phyloP scores from a whole-genome alignment of 139 green algal species.

The Tetradesmus lagerheimii region DNA sequence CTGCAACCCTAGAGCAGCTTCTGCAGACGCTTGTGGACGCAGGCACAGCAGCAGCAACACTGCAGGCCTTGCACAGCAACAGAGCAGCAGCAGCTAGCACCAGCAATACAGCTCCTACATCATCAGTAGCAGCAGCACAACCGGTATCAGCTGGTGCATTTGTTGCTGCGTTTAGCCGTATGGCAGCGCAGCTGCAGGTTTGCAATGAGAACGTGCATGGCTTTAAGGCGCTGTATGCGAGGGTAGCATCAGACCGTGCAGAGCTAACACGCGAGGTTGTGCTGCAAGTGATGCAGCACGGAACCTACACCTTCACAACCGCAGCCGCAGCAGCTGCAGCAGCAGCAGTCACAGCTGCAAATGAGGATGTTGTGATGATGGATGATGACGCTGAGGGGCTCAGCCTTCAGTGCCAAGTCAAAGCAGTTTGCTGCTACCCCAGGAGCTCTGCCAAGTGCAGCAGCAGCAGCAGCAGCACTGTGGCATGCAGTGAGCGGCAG shows the following conservation, averaged over 20 bases:
- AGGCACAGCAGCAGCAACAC: not conserved
- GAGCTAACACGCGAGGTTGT: slow-evolving; percentile 4
- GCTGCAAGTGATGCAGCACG: not conserved
- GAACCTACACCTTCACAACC: not conserved
- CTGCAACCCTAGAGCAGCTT: slow-evolving; percentile 26
- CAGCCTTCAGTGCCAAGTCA: not conserved
- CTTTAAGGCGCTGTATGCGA: slow-evolving; percentile 6
- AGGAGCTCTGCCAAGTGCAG: not conserved
- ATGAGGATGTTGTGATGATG: not conserved
- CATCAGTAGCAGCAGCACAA: not conserved
- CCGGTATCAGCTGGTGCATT: not conserved
- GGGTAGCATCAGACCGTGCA: not conserved
- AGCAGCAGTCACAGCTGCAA: not conserved
- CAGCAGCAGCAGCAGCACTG: not conserved
- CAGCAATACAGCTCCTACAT: not conserved
- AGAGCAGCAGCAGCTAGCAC: not conserved
- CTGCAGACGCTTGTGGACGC: not conserved
- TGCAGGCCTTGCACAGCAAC: not conserved
- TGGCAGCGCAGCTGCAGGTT: slow-evolving; percentile 1
- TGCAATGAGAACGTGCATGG: slow-evolving; percentile 21
- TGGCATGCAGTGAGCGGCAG: not conserved
- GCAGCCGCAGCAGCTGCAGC: not conserved
- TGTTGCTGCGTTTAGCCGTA: not conserved
- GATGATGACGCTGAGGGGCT: not conserved
- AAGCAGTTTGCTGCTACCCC: not conserved